These are phyloP conservation scores for Exophiala bonariae DNA, from an alignment of 2,329 filamentous ascomycete species.

Conservation along the genomic window DNA sequence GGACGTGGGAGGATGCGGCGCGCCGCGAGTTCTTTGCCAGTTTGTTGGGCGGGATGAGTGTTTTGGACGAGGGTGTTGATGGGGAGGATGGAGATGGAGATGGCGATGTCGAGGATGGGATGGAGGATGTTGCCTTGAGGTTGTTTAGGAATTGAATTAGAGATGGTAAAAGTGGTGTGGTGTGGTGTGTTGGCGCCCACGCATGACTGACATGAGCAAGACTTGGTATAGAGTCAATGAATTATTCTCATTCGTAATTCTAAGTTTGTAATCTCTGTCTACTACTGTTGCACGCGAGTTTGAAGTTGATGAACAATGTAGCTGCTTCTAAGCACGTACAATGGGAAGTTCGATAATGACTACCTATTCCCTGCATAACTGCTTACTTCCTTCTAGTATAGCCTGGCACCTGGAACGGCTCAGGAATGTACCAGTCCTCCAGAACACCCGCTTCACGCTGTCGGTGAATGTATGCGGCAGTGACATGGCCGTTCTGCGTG, in stretches of 20 bases:
- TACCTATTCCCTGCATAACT: no score
- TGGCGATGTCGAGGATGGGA: slow-evolving; percentile 22
- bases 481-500: slow-evolving; percentile 29
- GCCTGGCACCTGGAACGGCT: slow-evolving; percentile 37
- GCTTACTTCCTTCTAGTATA: slow-evolving; percentile 24
- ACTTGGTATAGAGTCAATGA: no score
- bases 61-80: slow-evolving; percentile 62
- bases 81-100: slow-evolving; percentile 44
- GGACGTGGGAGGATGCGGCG: slow-evolving; percentile 81
- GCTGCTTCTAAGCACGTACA: no score
- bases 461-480: slow-evolving; percentile 27
- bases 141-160: slow-evolving; percentile 31
- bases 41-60: slow-evolving; percentile 69
- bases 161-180: no score
- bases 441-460: slow-evolving; percentile 22
- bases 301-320: no score
- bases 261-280: no score
- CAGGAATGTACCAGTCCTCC: slow-evolving; percentile 31
- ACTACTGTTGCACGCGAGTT: no score
- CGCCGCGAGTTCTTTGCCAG: slow-evolving; percentile 75
- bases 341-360: no score
- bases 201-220: no score
- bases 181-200: no score
- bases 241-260: no score
- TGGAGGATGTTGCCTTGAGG: slow-evolving; percentile 35